A percentile compares a stretch with the other conserved stretches of the same genome.
These are phyloP conservation scores for Bryoerythrophyllum caledonicum DNA, from an alignment of 225 moss, liverwort and hornwort genomes.

Conservation along the genomic window DNA sequence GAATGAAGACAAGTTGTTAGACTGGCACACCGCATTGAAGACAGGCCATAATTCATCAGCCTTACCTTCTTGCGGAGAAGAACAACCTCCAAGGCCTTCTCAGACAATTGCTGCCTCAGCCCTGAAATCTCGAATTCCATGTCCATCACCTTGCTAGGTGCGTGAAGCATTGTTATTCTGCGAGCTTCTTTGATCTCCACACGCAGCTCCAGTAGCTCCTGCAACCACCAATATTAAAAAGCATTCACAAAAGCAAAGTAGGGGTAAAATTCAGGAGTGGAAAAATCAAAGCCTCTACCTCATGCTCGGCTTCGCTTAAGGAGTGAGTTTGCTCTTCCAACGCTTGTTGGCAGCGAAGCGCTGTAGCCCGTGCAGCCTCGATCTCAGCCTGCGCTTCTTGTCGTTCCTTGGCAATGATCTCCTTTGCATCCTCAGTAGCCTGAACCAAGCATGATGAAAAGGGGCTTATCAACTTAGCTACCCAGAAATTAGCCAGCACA, in stretches of 20 bases:
- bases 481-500: no score
- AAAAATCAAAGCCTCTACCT: conserved; percentile 26
- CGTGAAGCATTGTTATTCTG: conserved; percentile 63
- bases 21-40: no score
- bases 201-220: conserved; percentile 59
- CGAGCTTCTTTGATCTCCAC: conserved; percentile 58
- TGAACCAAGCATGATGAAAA: conserved; percentile 14
- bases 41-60: neutral
- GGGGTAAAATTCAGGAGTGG: no score
- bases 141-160: conserved; percentile 70
- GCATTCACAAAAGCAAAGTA: neutral
- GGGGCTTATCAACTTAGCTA: neutral
- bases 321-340: conserved; percentile 53
- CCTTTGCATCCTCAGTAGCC: conserved; percentile 57
- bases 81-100: conserved; percentile 53
- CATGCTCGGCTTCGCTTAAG: conserved; percentile 48
- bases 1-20: neutral
- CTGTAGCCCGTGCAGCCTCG: conserved; percentile 49
- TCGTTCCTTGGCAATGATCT: conserved; percentile 52
- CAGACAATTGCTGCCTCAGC: conserved; percentile 49
- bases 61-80: conserved; percentile 55
- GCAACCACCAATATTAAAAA: conserved; percentile 8
- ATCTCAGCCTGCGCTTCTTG: conserved; percentile 58
- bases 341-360: conserved; percentile 54
- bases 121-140: conserved; percentile 64